A percentile compares a stretch with the other conserved stretches of the same genome.
phyloP scores from a whole-genome alignment of 495 filamentous ascomycete genomes.

The Penicillium egyptiacum region DNA sequence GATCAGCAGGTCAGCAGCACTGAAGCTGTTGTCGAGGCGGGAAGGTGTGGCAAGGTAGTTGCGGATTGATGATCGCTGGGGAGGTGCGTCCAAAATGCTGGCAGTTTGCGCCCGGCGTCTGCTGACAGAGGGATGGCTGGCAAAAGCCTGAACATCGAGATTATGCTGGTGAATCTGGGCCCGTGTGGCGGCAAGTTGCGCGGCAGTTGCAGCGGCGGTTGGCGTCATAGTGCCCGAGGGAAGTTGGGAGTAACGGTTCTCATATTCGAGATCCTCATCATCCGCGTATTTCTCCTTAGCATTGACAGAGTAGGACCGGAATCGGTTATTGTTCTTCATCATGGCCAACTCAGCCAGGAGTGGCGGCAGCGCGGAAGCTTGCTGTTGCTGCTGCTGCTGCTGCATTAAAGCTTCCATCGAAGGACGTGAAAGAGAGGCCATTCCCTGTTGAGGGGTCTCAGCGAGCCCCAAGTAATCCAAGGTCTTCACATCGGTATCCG shows the following conservation, averaged over 20 bases:
- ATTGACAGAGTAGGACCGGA: slow-evolving; percentile 97
- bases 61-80: slow-evolving; percentile 67
- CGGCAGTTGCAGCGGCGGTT: slow-evolving; percentile 66
- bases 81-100: slow-evolving; percentile 83
- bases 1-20: slow-evolving; percentile 71
- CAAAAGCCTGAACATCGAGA: slow-evolving; percentile 87
- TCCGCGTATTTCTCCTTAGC: slow-evolving; percentile 96
- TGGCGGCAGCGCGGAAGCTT: slow-evolving; percentile 57
- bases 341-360: slow-evolving; percentile 78
- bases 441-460: slow-evolving; percentile 84
- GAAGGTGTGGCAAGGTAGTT: slow-evolving; percentile 76
- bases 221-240: slow-evolving; percentile 72
- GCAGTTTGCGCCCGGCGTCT: slow-evolving; percentile 87
- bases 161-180: slow-evolving; percentile 93
- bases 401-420: slow-evolving; percentile 47
- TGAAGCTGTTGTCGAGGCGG: slow-evolving; percentile 80
- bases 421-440: slow-evolving; percentile 65
- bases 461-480: slow-evolving; percentile 94
- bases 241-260: slow-evolving; percentile 51
- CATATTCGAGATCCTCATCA: slow-evolving; percentile 85
- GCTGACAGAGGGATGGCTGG: slow-evolving; percentile 73
- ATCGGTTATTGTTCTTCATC: slow-evolving; percentile 77
- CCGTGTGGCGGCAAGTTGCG: slow-evolving; percentile 75
- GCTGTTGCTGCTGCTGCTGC: slow-evolving; percentile 57
- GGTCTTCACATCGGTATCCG: slow-evolving; percentile 88